Base-by-base conservation (phyloP, 2,329 filamentous ascomycete species). In the Diaporthe longicolla region DNA sequence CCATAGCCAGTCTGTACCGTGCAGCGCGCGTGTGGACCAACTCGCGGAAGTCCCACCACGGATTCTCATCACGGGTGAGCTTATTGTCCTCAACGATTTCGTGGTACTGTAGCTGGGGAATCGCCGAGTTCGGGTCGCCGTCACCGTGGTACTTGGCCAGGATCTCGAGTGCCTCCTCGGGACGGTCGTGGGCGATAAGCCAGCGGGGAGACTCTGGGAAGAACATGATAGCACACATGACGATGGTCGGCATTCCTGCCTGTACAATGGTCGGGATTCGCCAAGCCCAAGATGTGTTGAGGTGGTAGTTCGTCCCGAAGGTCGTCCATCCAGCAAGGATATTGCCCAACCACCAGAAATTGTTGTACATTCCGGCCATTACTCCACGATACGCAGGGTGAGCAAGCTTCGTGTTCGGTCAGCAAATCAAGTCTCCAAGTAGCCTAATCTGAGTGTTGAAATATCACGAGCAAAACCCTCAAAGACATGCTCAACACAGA, bases 271-370 rank as follows among this genome's bases (percentile, higher is more conserved):
- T 82, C 19, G 84, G 84, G 43, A 87, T 79, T 21, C 81, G 79
- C 73, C 73, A 74, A 1, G 73, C 55, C 84, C 84, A 87, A 8
- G 83, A 84, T 55, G 77, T 76, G 63, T 84, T 81, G 21, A 84
- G 82, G 5, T 81, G 78, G 11, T 80, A 77, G 55, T 85, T 82
- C 59, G 80, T 81, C 65, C 87, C 89, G 40, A 85, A 84, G 13
- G 85, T 84, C 6, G 85, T 85, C 50, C 86, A 87, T n/a, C 84
- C 83, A 0, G 88, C 85, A 29, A 89, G 81, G 55, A 90, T 89
- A 52, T 85, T 84, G n/a, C 86, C 86, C 10, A 82, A 81, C 76
- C 85, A 86, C 84, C 85, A 87, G 71, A 83, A 82, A 26, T 83
- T 85, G 77, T 86, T 86, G 79, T 85, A 86, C 76, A 84, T 79